A percentile compares a stretch with the other conserved stretches of the same genome.
Conservation (phyloP, 140 eudicot species). For the Oenanthe javanica region DNA sequence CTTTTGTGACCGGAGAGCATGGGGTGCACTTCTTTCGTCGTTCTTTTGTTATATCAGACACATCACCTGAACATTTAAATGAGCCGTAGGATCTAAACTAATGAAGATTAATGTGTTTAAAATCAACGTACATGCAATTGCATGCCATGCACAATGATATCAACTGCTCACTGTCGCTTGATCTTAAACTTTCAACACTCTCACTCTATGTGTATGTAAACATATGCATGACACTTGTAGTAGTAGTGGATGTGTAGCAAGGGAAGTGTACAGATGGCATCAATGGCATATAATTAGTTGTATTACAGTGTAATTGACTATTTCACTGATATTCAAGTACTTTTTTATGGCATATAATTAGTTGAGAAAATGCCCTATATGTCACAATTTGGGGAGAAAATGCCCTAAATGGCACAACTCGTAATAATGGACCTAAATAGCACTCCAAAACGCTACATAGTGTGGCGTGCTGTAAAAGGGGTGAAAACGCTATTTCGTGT, state of each 20-base stretch:
- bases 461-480: too few species aligned
- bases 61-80: not conserved
- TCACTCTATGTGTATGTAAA: not conserved
- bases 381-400: too few species aligned
- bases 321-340: not conserved
- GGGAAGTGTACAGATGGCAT: not conserved
- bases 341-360: too few species aligned
- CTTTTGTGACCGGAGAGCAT: not conserved
- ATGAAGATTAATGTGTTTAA: not conserved
- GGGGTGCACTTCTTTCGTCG: not conserved
- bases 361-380: not conserved
- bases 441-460: too few species aligned
- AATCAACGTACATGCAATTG: not conserved
- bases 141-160: not conserved
- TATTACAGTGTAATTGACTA: not conserved
- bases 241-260: not conserved
- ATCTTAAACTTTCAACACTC: not conserved
- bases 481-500: too few species aligned
- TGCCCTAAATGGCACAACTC: too few species aligned
- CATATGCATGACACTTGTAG: not conserved
- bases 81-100: not conserved
- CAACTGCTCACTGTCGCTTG: not conserved
- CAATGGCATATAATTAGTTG: not conserved
- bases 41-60: not conserved
- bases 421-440: too few species aligned